A percentile compares a stretch with the other conserved stretches of the same genome.
These are phyloP conservation scores for Tetracladium maxilliforme DNA, from an alignment of 2,329 filamentous ascomycete genomes.

Conservation along the genomic window DNA sequence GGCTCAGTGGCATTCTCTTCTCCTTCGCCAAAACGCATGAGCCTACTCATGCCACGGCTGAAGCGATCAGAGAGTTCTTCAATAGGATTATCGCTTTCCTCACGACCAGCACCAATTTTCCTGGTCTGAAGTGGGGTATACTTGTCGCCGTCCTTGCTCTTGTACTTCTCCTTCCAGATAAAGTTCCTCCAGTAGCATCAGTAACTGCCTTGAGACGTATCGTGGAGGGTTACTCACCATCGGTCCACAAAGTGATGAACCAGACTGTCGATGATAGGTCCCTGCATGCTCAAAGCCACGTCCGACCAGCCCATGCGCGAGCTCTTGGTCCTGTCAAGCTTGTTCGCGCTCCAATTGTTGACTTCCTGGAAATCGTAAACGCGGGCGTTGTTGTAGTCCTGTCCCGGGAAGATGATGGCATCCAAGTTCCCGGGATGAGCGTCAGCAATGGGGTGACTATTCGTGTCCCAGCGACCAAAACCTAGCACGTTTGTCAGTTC, in stretches of 20 bases:
- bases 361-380: constrained; percentile 74
- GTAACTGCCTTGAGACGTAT: neutral
- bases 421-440: constrained; percentile 67
- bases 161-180: constrained; percentile 73
- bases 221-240: no score
- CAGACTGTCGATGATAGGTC: constrained; percentile 62
- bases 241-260: constrained; percentile 67
- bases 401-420: constrained; percentile 68
- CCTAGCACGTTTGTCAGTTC: no score
- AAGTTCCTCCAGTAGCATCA: constrained; percentile 55
- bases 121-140: constrained; percentile 17
- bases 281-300: constrained; percentile 61
- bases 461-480: constrained; percentile 81
- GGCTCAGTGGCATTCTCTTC: no score
- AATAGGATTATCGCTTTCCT: no score
- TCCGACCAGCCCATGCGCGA: constrained; percentile 92
- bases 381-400: constrained; percentile 84
- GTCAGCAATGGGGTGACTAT: constrained; percentile 73
- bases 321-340: constrained; percentile 64
- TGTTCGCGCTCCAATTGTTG: constrained; percentile 68
- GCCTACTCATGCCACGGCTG: no score
- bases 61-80: no score
- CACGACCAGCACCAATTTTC: neutral
- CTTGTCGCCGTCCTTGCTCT: constrained; percentile 30
- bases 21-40: no score